Percentiles rank a stretch among this genome's conserved stretches.
phyloP scores from a whole-genome alignment of 2,329 filamentous ascomycete genomes.

The Gaeumannomyces tritici region DNA sequence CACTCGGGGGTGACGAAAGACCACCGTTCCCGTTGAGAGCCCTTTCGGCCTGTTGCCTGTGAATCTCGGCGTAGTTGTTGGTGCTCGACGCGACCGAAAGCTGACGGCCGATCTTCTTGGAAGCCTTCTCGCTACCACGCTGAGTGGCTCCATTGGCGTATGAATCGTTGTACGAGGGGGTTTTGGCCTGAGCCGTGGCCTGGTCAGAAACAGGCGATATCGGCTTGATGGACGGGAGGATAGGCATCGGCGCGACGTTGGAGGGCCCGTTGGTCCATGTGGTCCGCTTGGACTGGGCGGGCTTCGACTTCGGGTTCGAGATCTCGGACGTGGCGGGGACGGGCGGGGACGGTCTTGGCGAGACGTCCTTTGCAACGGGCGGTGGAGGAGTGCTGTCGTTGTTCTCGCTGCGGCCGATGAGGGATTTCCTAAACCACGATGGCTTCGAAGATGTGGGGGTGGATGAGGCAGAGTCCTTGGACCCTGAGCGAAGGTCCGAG shows the following conservation, averaged over 20 bases:
- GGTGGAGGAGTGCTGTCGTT: slow-evolving; percentile 43
- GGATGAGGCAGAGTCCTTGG: slow-evolving; percentile 50
- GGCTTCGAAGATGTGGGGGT: slow-evolving; percentile 66
- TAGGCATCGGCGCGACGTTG: slow-evolving; percentile 84
- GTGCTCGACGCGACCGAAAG: slow-evolving; percentile 84
- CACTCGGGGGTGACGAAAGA: slow-evolving; percentile 65
- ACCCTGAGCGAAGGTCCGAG: slow-evolving; percentile 65
- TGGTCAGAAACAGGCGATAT: slow-evolving; percentile 95
- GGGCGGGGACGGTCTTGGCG: slow-evolving; percentile 31
- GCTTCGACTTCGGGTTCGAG: slow-evolving; percentile 28
- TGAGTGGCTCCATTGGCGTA: slow-evolving; percentile 29
- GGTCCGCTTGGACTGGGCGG: slow-evolving; percentile 66
- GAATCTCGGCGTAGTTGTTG: slow-evolving; percentile 85
- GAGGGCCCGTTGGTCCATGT: slow-evolving; percentile 85
- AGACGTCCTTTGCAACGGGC: slow-evolving; percentile 35
- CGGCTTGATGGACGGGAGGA: slow-evolving; percentile 85
- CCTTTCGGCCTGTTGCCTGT: slow-evolving; percentile 83
- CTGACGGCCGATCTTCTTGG: slow-evolving; percentile 91
- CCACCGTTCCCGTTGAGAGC: slow-evolving; percentile 76
- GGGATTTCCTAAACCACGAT: slow-evolving; percentile 93
- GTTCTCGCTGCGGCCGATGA: slow-evolving; percentile 70
- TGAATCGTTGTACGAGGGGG: slow-evolving; percentile 41
- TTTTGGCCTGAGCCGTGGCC: slow-evolving; percentile 75
- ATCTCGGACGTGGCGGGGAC: slow-evolving; percentile 35
- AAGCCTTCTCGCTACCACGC: slow-evolving; percentile 51